phyloP scores from a whole-genome alignment of 768 basidiomycete species.

The Panaeolus cyanescens region DNA sequence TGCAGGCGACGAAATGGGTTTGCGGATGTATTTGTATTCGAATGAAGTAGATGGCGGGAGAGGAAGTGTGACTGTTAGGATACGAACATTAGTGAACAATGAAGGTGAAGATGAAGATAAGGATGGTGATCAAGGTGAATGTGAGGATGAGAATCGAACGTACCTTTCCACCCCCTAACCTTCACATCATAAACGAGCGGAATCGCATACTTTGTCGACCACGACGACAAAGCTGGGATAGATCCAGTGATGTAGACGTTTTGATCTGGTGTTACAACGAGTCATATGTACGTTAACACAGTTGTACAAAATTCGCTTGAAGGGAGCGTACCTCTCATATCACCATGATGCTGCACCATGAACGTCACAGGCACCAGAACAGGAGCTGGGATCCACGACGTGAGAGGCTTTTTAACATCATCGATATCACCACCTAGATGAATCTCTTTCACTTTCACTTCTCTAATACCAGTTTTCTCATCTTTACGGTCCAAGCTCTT shows the following conservation, averaged over 20 bases:
- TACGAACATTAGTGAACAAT: too few species aligned
- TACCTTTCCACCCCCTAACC: background rate
- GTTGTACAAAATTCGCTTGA: too few species aligned
- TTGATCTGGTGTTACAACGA: background rate
- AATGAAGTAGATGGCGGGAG: background rate
- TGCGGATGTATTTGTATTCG: constrained; percentile 1
- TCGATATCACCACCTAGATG: too few species aligned
- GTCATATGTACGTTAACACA: background rate
- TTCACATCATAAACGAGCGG: background rate
- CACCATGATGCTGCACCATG: background rate
- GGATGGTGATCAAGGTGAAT: background rate
- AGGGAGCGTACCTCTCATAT: background rate
- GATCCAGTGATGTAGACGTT: background rate
- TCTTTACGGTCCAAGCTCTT: too few species aligned
- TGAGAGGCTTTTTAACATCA: too few species aligned
- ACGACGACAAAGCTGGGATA: background rate
- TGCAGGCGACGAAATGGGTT: background rate
- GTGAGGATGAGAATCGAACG: background rate
- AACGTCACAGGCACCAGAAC: background rate
- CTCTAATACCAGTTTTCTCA: too few species aligned
- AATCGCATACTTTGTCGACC: background rate
- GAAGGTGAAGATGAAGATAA: too few species aligned
- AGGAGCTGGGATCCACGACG: background rate
- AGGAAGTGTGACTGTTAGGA: background rate
- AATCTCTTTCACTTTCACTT: too few species aligned